Percentiles rank a stretch among this genome's conserved stretches.
Evolutionary conservation across 2,329 filamentous ascomycete genomes (phyloP).

Genomic region (Cercospora brassicicola): DNA sequence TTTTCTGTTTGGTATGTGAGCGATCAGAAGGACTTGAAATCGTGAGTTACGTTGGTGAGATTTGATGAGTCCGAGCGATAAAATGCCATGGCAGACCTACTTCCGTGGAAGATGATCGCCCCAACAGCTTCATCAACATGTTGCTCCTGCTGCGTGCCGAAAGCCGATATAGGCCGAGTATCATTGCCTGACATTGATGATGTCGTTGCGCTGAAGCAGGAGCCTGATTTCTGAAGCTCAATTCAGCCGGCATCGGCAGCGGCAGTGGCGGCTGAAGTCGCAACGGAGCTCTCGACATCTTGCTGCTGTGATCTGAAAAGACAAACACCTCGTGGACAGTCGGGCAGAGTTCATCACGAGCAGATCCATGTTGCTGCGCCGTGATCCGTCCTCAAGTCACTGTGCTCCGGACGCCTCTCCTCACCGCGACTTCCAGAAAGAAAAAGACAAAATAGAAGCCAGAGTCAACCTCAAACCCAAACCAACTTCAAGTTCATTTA

Average conservation of each 20-base stretch:
- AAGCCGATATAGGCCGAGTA: not conserved
- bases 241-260: not conserved
- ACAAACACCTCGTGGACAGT: not conserved
- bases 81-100: constrained; percentile 6
- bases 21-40: not conserved
- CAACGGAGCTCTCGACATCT: not conserved
- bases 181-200: not conserved
- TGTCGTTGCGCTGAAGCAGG: not conserved
- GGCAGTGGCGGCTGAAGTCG: not conserved
- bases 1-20: not conserved
- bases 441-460: not conserved
- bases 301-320: not conserved
- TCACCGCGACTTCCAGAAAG: not conserved
- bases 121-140: constrained; percentile 3
- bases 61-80: not conserved
- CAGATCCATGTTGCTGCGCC: not conserved
- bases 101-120: constrained; percentile 8
- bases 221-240: not conserved
- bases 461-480: not conserved
- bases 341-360: not conserved
- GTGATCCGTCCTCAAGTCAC: not conserved
- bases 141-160: not conserved
- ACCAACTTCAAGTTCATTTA: not conserved
- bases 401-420: not conserved
- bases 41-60: not conserved